Base-by-base conservation (phyloP, 768 basidiomycete species). In the Pulveroboletus sp. region DNA sequence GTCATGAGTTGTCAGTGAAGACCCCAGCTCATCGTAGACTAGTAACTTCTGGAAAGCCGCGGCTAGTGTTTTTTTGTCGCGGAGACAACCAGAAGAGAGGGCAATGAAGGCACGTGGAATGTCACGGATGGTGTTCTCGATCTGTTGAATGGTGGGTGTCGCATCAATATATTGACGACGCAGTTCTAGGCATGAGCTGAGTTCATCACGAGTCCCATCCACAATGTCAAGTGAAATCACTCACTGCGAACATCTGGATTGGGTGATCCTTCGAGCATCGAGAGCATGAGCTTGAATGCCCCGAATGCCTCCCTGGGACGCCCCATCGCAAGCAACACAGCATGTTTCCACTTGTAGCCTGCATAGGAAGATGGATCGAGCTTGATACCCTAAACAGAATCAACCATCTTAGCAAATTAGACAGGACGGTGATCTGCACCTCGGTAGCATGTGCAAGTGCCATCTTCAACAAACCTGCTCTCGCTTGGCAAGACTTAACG, bases 391-490 rank as follows among this genome's bases (percentile, higher is more conserved):
- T 53, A 14, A 6, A 29, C 13, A 8, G 7, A 6, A 24, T 26
- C 9, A 5, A 35, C 29, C 6, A n/a, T 1, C 3, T 6, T 7
- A 22, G 1, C 8, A 6, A 14, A 6, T 6, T 6, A 19, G 20
- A 8, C 9, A 5, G 2, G 11, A 5, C 5, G 5, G 10, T 9
- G 32, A 34, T 29, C 1, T 13, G 19, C 50, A 57, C 57, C 43
- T 50, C 17, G 22, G 53, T 35, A 1, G 48, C 51, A 27, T 58
- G 50, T 2, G 1, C 17, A 6, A 58, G 13, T 0, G 50, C 54
- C 1, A 40, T 44, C 8, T 49, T 19, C 56, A 50, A 57, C 1
- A 20, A 30, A 2, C 17, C 2, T 7, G 29, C 24, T 13, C 20
- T 27, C 0, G 24, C 55, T 14, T 37, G 35, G 26, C 57, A 50